Conservation (phyloP, 768 basidiomycete species). For the Hygrophorus pudorinus region DNA sequence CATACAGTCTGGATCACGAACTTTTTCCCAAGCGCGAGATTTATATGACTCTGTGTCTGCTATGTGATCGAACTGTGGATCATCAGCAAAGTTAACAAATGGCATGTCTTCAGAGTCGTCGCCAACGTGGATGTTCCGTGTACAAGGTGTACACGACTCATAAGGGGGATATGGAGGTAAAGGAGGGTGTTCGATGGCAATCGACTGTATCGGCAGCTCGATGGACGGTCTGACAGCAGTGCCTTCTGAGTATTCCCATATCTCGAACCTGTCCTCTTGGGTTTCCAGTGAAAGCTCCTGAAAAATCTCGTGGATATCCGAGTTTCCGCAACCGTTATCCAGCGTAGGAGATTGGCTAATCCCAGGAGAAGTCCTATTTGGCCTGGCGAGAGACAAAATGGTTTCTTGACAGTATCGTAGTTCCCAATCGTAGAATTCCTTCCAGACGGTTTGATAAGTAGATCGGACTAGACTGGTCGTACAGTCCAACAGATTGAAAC, state of each 20-base stretch:
- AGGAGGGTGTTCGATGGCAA: conserved; percentile 8
- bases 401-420: conserved; percentile 8
- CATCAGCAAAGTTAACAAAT: conserved; percentile 58
- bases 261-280: neutral
- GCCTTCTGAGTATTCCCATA: conserved; percentile 7
- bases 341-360: neutral
- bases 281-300: neutral
- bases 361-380: neutral
- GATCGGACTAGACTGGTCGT: conserved; percentile 4
- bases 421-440: conserved; percentile 19
- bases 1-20: conserved; percentile 28
- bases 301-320: neutral
- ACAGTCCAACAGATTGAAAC: neutral
- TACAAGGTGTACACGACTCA: conserved; percentile 45
- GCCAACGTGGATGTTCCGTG: conserved; percentile 37
- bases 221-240: conserved; percentile 1
- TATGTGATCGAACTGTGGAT: conserved; percentile 36
- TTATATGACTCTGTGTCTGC: conserved; percentile 32
- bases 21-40: conserved; percentile 40
- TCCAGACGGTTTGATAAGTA: conserved; percentile 15
- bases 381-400: conserved; percentile 8
- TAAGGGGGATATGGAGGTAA: conserved; percentile 29
- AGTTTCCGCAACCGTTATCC: neutral
- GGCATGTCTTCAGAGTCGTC: conserved; percentile 49
- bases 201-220: conserved; percentile 7